phyloP scores from a whole-genome alignment of 2,329 filamentous ascomycete species.

The Pleurostoma richardsiae region DNA sequence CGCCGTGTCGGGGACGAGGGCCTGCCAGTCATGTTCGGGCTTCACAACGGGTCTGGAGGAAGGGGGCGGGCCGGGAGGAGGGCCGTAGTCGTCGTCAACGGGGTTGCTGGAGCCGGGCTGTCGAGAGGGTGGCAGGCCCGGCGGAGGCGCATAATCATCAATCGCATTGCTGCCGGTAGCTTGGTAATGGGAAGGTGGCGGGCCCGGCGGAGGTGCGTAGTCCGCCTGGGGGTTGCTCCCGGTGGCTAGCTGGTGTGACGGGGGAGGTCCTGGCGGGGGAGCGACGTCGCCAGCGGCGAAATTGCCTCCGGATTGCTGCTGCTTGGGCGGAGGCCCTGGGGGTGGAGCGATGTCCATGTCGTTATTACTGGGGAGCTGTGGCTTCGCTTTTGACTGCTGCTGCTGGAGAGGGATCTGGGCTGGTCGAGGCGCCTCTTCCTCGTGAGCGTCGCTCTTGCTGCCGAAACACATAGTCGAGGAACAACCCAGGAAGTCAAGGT shows the following conservation, averaged over 20 bases:
- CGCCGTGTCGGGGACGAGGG: conserved; percentile 66
- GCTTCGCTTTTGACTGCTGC: conserved; percentile 11
- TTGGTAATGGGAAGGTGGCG: conserved; percentile 4
- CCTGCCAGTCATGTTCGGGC: conserved; percentile 62
- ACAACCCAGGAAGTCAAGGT: no score
- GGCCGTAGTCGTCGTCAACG: conserved; percentile 16
- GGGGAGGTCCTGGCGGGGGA: conserved; percentile 25
- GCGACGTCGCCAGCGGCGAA: conserved; percentile 15
- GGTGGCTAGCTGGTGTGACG: conserved; percentile 2
- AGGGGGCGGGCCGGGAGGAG: conserved; percentile 29
- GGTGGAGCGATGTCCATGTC: conserved; percentile 10
- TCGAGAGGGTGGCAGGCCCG: conserved; percentile 26
- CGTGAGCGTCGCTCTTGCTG: conserved; percentile 29
- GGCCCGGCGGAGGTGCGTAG: conserved; percentile 9
- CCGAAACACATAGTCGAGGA: conserved; percentile 42
- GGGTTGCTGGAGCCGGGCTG: conserved; percentile 1
- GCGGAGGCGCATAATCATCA: conserved; percentile 18
- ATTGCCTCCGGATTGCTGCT: conserved; percentile 2
- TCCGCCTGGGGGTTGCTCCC: not conserved
- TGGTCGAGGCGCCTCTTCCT: conserved; percentile 33
- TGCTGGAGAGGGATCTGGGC: conserved; percentile 14
- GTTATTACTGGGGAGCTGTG: not conserved
- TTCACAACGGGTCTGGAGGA: conserved; percentile 12
- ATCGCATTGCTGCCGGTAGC: not conserved
- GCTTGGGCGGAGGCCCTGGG: conserved; percentile 13